Base-by-base conservation (phyloP, 805 yeast species). In the Myxozyma nipponensis region DNA sequence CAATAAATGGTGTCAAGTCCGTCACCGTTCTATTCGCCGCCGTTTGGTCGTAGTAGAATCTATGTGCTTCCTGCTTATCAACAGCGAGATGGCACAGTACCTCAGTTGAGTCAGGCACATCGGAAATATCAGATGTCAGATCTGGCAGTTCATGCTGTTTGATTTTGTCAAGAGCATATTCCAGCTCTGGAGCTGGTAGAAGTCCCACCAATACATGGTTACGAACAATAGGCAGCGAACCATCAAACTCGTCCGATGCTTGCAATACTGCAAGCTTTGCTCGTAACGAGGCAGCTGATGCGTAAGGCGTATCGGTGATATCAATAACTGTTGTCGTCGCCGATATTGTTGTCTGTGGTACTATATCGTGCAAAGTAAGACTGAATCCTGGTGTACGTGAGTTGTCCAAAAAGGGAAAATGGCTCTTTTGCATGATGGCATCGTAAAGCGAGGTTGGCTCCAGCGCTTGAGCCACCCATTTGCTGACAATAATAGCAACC, bases 361-460 rank as follows among this genome's bases (percentile, higher is more conserved):
- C 67, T 3, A 77, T 61, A 24, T 75, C 78, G 2, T 70, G 69
- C 40, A 76, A 67, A 0, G 76, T 63, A 18, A 62, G 55, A 30
- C 64, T 62, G 47, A 71, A 70, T 10, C 67, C 68, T 13, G 68
- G 70, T 2, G 66, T 61, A 18, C 60, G 58, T n/a, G 68, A 64
- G 49, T 72, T 74, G 17, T 78, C 73, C 68, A 79, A 66, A 55
- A 77, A 79, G 7, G 84, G 84, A 54, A 74, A 77, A 49, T 77
- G 74, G 58, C 77, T 77, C 46, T 68, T 67, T 39, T 67, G 64
- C 38, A 79, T 71, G 34, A 77, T 57, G 15, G 72, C 64, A 54
- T 77, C 82, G 55, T 79, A 79, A 3, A 79, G 59, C 3, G 82
- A 76, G 50, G 67, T 64, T 18, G 74, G 77, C 54, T 79, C 82